Base-by-base conservation (phyloP, 2,329 filamentous ascomycete species). In the Sporothrix pseudoabietina region DNA sequence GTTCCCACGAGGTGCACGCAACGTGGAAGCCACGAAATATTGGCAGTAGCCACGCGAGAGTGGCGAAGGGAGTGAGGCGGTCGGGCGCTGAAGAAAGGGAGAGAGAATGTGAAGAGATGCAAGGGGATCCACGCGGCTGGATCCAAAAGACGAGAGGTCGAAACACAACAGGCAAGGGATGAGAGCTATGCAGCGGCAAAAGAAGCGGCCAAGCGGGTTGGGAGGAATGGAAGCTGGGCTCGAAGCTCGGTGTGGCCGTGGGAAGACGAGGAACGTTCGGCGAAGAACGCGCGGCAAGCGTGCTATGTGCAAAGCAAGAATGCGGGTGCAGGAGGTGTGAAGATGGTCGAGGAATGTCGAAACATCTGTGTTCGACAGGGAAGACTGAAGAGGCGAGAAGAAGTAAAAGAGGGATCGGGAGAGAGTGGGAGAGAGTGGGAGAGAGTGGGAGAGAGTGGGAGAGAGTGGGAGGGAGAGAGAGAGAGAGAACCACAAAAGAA, bases 91-190 rank as follows among this genome's bases (percentile, higher is more conserved):
- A 47, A 54, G 52, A n/a, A 35, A 69, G 47, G 65, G 44, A 69
- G 26, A 61, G 30, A 52, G 26, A 22, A 22, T 19, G 32, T 26
- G 3, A 65, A 9, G 39, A 52, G 30, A 68, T n/a, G 65, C 65
- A 68, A 52, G 41, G 63, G 39, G 69, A 61, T 71, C 55, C 54
- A 47, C 69, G 69, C 69, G 69, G 55, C 69, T 61, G 69, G 69
- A 61, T 61, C 54, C 7, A 61, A 22, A 70, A 59, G 44, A 57
- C 32, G 22, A 70, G 16, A 44, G 47, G 68, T 26, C 19, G 30
- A 57, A 70, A 44, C 35, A 69, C 44, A 69, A 30, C 32, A 69
- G 69, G 22, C 54, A 59, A 59, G 39, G 69, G 61, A 71, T 44
- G 69, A 22, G 41, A 61, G 52, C 54, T 61, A 61, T 63, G 69